Percentiles rank a stretch among this genome's conserved stretches.
Evolutionary conservation across 352 stramenopile genomes (phyloP).

Genomic region (Pythium dissimile): DNA sequence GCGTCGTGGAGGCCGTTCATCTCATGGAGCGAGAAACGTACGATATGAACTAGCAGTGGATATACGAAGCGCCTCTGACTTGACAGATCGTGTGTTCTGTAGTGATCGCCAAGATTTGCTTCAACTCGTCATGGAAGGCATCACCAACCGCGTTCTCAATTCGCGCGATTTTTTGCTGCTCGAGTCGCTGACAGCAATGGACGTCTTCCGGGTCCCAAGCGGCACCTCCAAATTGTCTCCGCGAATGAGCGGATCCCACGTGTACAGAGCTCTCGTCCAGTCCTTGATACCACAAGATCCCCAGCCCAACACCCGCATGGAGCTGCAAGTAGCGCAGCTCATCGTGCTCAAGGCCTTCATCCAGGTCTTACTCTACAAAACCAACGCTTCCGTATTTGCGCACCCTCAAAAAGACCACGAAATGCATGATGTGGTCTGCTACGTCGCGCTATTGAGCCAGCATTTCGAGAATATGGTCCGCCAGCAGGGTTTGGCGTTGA

Average conservation of each 20-base stretch:
- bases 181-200: constrained; percentile 23
- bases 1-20: constrained; percentile 55
- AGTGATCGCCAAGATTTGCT: constrained; percentile 27
- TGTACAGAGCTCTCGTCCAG: constrained; percentile 46
- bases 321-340: constrained; percentile 49
- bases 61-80: no score
- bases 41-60: constrained; percentile 7
- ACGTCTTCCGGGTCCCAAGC: constrained; percentile 20
- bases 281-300: constrained; percentile 24
- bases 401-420: constrained; percentile 9
- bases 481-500: constrained; percentile 32
- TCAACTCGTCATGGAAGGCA: constrained; percentile 23
- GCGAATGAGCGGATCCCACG: constrained; percentile 12
- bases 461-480: constrained; percentile 50
- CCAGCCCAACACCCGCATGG: constrained; percentile 1
- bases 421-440: constrained; percentile 34
- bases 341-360: constrained; percentile 63
- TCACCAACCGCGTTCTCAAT: constrained; percentile 11
- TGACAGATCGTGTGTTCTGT: not conserved
- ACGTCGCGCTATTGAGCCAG: constrained; percentile 47
- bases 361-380: constrained; percentile 42
- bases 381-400: constrained; percentile 22
- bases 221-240: constrained; percentile 25
- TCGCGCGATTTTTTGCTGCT: constrained; percentile 24
- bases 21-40: constrained; percentile 63